phyloP scores from a whole-genome alignment of 495 filamentous ascomycete species.

The Venustampulla echinocandica region DNA sequence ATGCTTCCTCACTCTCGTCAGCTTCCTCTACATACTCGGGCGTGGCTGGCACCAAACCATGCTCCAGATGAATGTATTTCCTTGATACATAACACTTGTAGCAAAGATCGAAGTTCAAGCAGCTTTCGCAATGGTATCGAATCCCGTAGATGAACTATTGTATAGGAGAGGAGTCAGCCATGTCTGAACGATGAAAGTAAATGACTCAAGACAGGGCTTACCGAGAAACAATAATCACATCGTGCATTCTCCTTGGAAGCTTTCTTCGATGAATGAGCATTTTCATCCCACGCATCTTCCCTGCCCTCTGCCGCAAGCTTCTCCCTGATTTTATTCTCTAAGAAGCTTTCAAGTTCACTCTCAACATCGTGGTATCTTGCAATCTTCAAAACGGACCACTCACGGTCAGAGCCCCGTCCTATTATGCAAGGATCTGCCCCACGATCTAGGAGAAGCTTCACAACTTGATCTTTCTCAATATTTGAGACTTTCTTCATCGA shows the following conservation, averaged over 20 bases:
- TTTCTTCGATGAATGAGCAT: not conserved
- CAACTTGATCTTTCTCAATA: too few relatives aligned
- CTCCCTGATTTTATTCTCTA: not conserved
- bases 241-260: not conserved
- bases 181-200: too few relatives aligned
- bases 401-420: not conserved
- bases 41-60: too few relatives aligned
- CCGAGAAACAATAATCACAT: not conserved
- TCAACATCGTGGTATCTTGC: not conserved
- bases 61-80: too few relatives aligned
- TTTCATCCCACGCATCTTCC: not conserved
- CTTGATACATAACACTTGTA: too few relatives aligned
- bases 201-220: not conserved
- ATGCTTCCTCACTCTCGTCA: too few relatives aligned
- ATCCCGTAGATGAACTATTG: too few relatives aligned
- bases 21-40: too few relatives aligned
- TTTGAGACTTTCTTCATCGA: too few relatives aligned
- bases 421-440: constrained; percentile 10
- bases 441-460: constrained; percentile 11
- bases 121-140: too few relatives aligned
- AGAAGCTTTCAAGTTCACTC: not conserved
- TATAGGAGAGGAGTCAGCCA: too few relatives aligned
- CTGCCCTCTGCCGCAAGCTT: not conserved
- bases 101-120: too few relatives aligned
- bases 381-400: not conserved